Evolutionary conservation across 1,284 basidiomycete genomes (phyloP).

Genomic region (Athelia sp.): DNA sequence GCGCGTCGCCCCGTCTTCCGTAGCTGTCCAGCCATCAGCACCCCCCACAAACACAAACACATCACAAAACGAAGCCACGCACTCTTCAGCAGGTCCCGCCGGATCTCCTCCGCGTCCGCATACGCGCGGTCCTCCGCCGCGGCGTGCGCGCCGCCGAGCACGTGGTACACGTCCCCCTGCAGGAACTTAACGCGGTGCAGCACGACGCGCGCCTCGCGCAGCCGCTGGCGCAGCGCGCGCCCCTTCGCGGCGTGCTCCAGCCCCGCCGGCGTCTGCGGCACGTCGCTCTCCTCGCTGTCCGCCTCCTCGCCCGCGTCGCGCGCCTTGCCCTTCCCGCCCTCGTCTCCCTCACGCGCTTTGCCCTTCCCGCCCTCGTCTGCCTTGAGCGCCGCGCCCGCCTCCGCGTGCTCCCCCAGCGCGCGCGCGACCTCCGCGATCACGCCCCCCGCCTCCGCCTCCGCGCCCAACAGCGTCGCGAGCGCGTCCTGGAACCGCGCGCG

Average conservation of each 20-base stretch:
- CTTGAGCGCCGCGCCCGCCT: conserved; percentile 43
- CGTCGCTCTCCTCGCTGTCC: conserved; percentile 41
- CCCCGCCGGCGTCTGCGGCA: conserved; percentile 48
- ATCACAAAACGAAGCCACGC: conserved; percentile 6
- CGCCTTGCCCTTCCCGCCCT: conserved; percentile 35
- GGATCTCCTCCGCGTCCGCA: conserved; percentile 55
- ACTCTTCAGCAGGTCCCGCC: conserved; percentile 60
- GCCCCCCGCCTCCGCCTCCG: conserved; percentile 48
- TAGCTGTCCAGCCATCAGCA: conserved; percentile 39
- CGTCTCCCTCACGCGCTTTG: conserved; percentile 17
- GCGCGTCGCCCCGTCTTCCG: conserved; percentile 52
- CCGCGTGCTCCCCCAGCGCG: conserved; percentile 44
- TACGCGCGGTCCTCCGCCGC: conserved; percentile 58
- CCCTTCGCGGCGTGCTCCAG: conserved; percentile 52
- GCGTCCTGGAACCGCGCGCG: conserved; percentile 46
- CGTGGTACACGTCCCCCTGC: conserved; percentile 67
- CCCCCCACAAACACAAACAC: neutral
- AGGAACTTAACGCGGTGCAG: conserved; percentile 68
- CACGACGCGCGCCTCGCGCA: conserved; percentile 56
- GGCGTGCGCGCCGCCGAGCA: conserved; percentile 37
- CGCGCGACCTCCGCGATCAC: conserved; percentile 50
- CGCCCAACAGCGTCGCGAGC: conserved; percentile 44
- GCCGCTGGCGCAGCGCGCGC: conserved; percentile 44
- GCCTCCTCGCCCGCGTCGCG: conserved; percentile 20
- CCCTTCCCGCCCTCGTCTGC: conserved; percentile 22